A percentile compares a stretch with the other conserved stretches of the same genome.
Evolutionary conservation across 495 filamentous ascomycete genomes (phyloP).

Genomic region (Amorphotheca resinae): DNA sequence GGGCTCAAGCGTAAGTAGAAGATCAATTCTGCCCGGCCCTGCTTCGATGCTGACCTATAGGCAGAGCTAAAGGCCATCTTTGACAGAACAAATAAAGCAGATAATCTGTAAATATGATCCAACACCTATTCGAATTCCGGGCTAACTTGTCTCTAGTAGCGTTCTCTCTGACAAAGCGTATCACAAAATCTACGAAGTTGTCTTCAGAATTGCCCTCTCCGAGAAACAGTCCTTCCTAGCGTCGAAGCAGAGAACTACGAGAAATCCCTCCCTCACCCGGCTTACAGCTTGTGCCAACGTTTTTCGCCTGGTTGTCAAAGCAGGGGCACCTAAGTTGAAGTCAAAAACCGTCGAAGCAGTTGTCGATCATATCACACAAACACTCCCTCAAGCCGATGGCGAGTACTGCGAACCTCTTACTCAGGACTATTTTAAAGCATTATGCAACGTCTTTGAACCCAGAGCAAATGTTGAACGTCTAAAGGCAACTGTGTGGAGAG

Average conservation of each 20-base stretch:
- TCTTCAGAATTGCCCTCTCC: constrained; percentile 55
- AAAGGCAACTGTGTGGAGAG: constrained; percentile 51
- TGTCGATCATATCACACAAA: constrained; percentile 70
- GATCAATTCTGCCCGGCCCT: not conserved
- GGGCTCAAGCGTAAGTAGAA: constrained; percentile 7
- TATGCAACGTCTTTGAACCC: constrained; percentile 56
- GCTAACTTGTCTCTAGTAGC: constrained; percentile 15
- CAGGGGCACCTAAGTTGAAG: constrained; percentile 54
- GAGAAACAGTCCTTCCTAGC: constrained; percentile 55
- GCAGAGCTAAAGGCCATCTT: constrained; percentile 51
- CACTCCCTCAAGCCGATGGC: constrained; percentile 47
- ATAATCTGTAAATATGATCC: constrained; percentile 38
- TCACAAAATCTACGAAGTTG: constrained; percentile 66
- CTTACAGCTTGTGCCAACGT: constrained; percentile 60
- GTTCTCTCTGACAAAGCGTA: constrained; percentile 60
- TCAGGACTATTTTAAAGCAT: constrained; percentile 65
- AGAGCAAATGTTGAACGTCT: constrained; percentile 71
- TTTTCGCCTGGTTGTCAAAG: constrained; percentile 56
- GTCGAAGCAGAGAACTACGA: constrained; percentile 36
- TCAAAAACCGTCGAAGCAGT: constrained; percentile 65
- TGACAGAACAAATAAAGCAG: constrained; percentile 42
- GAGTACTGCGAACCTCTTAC: constrained; percentile 60
- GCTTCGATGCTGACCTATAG: not conserved
- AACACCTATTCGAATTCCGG: constrained; percentile 1
- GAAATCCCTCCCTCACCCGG: constrained; percentile 36